Conservation (phyloP, 768 basidiomycete genomes). For the Leccinum broughii region DNA sequence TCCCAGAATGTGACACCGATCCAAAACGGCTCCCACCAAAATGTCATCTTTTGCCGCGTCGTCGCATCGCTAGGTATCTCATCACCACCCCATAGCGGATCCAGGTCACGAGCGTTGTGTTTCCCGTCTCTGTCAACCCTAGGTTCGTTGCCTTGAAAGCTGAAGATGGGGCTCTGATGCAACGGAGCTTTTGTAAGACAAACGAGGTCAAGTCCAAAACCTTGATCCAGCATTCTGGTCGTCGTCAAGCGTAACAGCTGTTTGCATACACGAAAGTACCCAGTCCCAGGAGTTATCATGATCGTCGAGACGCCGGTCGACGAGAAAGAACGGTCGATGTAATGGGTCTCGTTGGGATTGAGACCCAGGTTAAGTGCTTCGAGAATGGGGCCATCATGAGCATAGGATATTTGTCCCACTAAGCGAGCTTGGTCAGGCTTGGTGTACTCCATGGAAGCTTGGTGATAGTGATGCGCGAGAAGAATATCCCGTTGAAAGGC, state of each 20-base stretch:
- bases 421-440: slow-evolving; percentile 57
- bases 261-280: slow-evolving; percentile 91
- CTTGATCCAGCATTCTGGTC: slow-evolving; percentile 91
- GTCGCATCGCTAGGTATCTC: slow-evolving; percentile 41
- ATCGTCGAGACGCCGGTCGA: slow-evolving; percentile 84
- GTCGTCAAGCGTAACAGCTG: slow-evolving; percentile 88
- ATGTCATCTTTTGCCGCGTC: slow-evolving; percentile 50
- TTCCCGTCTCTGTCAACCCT: slow-evolving; percentile 51
- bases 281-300: slow-evolving; percentile 90
- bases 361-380: slow-evolving; percentile 93
- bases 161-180: slow-evolving; percentile 92
- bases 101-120: slow-evolving; percentile 48
- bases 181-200: slow-evolving; percentile 88
- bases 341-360: slow-evolving; percentile 91
- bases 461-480: slow-evolving; percentile 85
- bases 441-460: slow-evolving; percentile 52
- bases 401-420: slow-evolving; percentile 77
- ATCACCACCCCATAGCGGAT: slow-evolving; percentile 77
- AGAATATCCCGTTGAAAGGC: slow-evolving; percentile 91
- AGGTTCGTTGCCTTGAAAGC: slow-evolving; percentile 72
- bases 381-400: slow-evolving; percentile 93
- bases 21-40: slow-evolving; percentile 94
- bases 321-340: slow-evolving; percentile 91
- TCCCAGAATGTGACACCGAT: slow-evolving; percentile 84
- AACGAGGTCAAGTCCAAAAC: slow-evolving; percentile 86